Evolutionary conservation across 352 stramenopile genomes (phyloP), one percentile per base, ranked within the genome.

Genomic region (Thalassiosira livingstoniorum): DNA sequence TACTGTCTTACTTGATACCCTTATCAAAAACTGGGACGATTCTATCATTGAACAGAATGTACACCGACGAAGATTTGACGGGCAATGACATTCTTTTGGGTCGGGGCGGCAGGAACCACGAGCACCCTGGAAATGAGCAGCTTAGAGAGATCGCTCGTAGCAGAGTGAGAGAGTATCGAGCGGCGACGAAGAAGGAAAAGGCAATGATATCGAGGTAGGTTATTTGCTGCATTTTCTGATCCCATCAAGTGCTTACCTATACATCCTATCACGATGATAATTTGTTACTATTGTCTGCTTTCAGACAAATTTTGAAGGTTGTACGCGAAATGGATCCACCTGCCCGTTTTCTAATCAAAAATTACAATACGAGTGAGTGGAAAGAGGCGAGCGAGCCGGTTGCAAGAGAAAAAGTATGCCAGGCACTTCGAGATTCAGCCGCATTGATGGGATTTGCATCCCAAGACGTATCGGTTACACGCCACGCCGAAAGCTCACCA

Each of bases 71-170:
- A n/a, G n/a, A n/a, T n/a, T n/a, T n/a, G n/a, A n/a, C n/a, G n/a
- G n/a, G n/a, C n/a, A 83, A 83, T 35, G 76, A 83, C 58, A 72
- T 83, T 45, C 68, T 78, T 29, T 35, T 83, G 11, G 76, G 76
- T 45, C 58, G 76, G 27, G 76, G 76, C 4, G 76, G 63, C 2
- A 75, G 70, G 10, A 83, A 83, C 53, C 54, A 70, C 42, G 42
- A 37, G 21, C 61, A 78, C 34, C 42, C 25, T 37, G 76, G 76
- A 43, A 83, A 83, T 62, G 61, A 83, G 43, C 76, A 75, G 54
- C 53, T 83, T 13, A 53, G 67, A 39, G 18, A 37, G 15, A 75
- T 83, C n/a, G 68, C 76, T 54, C 34, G 66, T 18, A 25, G 39
- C 31, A 34, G 51, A 34, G 53, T 73, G 2, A 34, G 42, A 23